Base-by-base conservation (phyloP, 1,284 basidiomycete genomes). In the Coniferiporia sulphurascens region DNA sequence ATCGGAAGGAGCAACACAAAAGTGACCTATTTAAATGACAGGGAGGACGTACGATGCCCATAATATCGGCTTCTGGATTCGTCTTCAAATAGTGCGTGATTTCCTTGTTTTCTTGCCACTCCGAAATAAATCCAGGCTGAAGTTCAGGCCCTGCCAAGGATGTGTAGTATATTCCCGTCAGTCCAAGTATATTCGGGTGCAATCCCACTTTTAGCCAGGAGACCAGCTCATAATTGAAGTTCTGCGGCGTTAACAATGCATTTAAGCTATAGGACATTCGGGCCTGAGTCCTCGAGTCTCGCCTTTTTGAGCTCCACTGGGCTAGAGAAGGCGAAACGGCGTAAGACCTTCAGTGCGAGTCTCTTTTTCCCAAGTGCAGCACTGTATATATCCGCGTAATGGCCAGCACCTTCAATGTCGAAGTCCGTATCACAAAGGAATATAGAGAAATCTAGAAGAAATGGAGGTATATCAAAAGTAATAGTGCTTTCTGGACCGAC, bases 71-170 rank as follows among this genome's bases (percentile, higher is more conserved):
- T 19, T 60, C 35, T 9, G 54, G 54, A 1, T 35, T 43, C 8
- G 36, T 19, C 12, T 53, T 46, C 4, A 63, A 19, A 38, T 59
- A 63, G 32, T 50, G 4, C 15, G 19, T 41, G 7, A 62, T 17
- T 9, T 57, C 35, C 4, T 56, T 56, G 10, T 56, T 59, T 8
- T 46, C 44, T 41, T 62, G 53, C 52, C 53, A 61, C 2, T 17
- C 44, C 8, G 60, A 63, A 19, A 61, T 36, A 35, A 61, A 52
- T 27, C 53, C 34, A 8, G 51, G 51, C 45, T 56, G 59, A 1
- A 34, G 44, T 8, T 12, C 27, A 3, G 27, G 22, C 12, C 17
- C 17, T n/a, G 19, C 17, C 21, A 44, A 48, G 3, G 36, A 52
- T 5, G 59, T 50, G 22, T 54, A 48, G 17, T 43, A 53, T 21